Percentiles rank a stretch among this genome's conserved stretches.
These are phyloP conservation scores for Thecamonas trahens DNA, from an alignment of 78 protist genomes.

Conservation along the genomic window DNA sequence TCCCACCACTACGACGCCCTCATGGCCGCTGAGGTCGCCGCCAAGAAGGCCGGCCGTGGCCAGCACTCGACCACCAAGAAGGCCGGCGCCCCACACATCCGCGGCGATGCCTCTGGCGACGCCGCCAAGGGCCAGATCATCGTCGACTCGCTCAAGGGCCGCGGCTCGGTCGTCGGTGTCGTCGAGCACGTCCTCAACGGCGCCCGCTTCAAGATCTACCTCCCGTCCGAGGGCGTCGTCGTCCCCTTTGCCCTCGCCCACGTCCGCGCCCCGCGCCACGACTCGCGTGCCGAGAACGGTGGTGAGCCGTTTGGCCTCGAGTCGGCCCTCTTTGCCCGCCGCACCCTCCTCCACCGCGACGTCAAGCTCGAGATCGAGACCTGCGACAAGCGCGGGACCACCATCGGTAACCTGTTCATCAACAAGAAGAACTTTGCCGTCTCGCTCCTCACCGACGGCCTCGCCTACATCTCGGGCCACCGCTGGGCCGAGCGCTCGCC, in stretches of 20 bases:
- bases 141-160: conserved; percentile 23
- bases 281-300: background rate
- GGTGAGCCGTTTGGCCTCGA: conserved; percentile 27
- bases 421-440: background rate
- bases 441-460: conserved; percentile 7
- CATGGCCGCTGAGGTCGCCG: conserved; percentile 20
- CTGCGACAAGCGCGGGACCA: background rate
- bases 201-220: conserved; percentile 16
- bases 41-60: conserved; percentile 9
- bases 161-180: background rate
- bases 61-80: background rate
- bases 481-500: background rate
- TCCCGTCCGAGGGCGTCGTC: conserved; percentile 10
- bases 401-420: background rate
- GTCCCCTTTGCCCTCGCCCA: conserved; percentile 7
- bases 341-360: conserved; percentile 1
- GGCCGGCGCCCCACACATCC: background rate
- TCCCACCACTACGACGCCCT: conserved; percentile 20
- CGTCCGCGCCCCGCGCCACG: conserved; percentile 2
- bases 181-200: conserved; percentile 26
- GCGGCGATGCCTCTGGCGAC: background rate
- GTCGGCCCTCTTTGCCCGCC: conserved; percentile 4
- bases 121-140: conserved; percentile 8
- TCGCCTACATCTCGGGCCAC: background rate
- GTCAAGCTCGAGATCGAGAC: conserved; percentile 11